Evolutionary conservation across 225 moss, liverwort and hornwort species (phyloP), one percentile per base, ranked within the genome.

Genomic region (Rhytidiadelphus loreus): DNA sequence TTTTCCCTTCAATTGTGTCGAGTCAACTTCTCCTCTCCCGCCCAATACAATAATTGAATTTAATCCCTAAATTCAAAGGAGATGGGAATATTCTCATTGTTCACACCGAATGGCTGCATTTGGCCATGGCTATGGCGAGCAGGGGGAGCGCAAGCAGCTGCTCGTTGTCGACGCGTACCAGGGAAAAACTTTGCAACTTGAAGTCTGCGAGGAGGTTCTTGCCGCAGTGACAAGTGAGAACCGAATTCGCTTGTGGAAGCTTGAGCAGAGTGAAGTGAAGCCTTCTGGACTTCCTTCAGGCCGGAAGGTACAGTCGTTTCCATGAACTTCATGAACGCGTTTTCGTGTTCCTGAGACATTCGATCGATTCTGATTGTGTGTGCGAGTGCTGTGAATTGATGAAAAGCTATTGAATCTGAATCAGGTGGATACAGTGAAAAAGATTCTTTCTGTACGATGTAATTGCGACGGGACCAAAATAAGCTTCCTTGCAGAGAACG

Each of bases 391-490:
- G 24, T 41, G 62, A 88, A 56, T 29, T 84, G 62, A 85, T 81
- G 63, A 77, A 46, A 50, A 81, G 59, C 18, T 55, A 52, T 35
- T 83, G 78, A 57, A 79, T 56, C 26, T 88, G 88, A 81, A 81
- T 84, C 81, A 92, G 89, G 89, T 88, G 77, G 91, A 93, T 59
- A 85, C 87, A 81, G 86, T 87, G 43, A 90, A 88, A 77, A 93
- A 88, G 64, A 80, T 97, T 87, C 84, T 77, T 55, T 94, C 92
- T 37, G 65, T 97, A 55, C 92, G 88, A 63, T 96, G 95, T 86
- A 95, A 94, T 75, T 90, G 91, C 55, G 92, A 95, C 90, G 93
- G 96, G 80, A 95, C 89, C 61, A 95, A 94, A 88, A 71, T 96
- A 53, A 97, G 96, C 89, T 96, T 98, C 87, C 89, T 91, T 73